phyloP scores from a whole-genome alignment of 768 basidiomycete species.

The Tephrocybe rancida region DNA sequence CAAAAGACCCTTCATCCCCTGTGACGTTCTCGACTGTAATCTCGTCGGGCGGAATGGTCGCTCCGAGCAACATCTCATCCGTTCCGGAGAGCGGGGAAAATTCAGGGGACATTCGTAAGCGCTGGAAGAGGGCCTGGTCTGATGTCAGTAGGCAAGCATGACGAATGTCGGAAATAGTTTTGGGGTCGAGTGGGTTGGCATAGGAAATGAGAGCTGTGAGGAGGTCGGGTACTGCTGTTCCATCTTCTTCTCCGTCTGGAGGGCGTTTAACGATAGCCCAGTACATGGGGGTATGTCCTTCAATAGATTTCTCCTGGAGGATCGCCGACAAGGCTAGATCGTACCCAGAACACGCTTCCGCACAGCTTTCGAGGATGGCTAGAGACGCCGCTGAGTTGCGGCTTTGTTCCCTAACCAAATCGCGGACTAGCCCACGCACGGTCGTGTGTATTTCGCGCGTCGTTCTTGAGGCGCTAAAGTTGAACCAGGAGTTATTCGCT shows the following conservation, averaged over 20 bases:
- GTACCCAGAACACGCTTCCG: conserved; percentile 56
- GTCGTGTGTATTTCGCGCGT: conserved; percentile 55
- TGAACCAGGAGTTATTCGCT: conserved; percentile 33
- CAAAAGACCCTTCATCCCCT: conserved; percentile 52
- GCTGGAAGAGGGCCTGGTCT: conserved; percentile 63
- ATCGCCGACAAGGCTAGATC: conserved; percentile 52
- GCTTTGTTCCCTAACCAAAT: conserved; percentile 47
- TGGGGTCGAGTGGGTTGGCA: conserved; percentile 43
- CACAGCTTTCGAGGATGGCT: conserved; percentile 62
- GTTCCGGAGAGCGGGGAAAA: conserved; percentile 54
- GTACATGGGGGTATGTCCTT: conserved; percentile 67
- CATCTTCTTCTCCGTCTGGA: conserved; percentile 35
- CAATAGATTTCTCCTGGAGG: conserved; percentile 65
- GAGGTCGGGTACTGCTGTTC: conserved; percentile 38
- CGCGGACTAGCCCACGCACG: conserved; percentile 55
- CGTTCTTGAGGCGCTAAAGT: conserved; percentile 34
- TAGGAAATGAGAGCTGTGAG: conserved; percentile 52
- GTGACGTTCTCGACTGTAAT: conserved; percentile 55
- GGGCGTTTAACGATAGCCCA: conserved; percentile 72
- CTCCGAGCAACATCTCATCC: conserved; percentile 55
- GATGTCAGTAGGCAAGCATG: conserved; percentile 67
- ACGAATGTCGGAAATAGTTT: conserved; percentile 61
- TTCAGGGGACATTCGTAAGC: conserved; percentile 52
- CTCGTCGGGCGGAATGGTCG: conserved; percentile 48
- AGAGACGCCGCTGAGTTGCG: conserved; percentile 29